phyloP scores from a whole-genome alignment of 1,139 yeast species.

The Candida labiduridarum region DNA sequence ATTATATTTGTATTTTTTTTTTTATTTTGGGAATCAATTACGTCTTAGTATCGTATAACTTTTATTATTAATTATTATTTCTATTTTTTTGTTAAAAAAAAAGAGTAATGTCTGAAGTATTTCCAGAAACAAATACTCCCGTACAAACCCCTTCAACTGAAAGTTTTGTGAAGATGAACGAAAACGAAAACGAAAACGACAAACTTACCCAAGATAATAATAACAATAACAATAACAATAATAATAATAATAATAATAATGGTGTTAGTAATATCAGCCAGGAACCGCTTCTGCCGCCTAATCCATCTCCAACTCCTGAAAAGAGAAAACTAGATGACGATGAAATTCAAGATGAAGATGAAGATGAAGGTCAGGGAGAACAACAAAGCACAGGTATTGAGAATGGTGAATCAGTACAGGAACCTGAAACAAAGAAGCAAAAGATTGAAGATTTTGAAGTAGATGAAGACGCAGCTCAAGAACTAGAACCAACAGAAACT shows the following conservation, averaged over 20 bases:
- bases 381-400: neutral
- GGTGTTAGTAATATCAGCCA: conserved; percentile 3
- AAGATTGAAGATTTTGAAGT: conserved; percentile 8
- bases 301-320: conserved; percentile 48
- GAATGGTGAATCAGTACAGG: neutral
- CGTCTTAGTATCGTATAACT: neutral
- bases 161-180: conserved; percentile 18
- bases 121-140: conserved; percentile 35
- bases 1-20: neutral
- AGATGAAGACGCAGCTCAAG: neutral
- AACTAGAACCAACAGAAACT: neutral
- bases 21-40: neutral
- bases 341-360: too few relatives aligned
- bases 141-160: conserved; percentile 47
- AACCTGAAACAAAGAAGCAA: conserved; percentile 1
- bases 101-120: conserved; percentile 20
- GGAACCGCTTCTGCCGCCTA: conserved; percentile 49
- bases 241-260: neutral
- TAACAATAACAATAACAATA: neutral
- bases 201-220: conserved; percentile 1
- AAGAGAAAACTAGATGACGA: conserved; percentile 32
- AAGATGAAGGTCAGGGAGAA: conserved; percentile 16
- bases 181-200: conserved; percentile 6
- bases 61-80: neutral
- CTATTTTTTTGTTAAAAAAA: neutral